Evolutionary conservation across 2,329 filamentous ascomycete genomes (phyloP).

Genomic region (Corniculantispora saksenae): DNA sequence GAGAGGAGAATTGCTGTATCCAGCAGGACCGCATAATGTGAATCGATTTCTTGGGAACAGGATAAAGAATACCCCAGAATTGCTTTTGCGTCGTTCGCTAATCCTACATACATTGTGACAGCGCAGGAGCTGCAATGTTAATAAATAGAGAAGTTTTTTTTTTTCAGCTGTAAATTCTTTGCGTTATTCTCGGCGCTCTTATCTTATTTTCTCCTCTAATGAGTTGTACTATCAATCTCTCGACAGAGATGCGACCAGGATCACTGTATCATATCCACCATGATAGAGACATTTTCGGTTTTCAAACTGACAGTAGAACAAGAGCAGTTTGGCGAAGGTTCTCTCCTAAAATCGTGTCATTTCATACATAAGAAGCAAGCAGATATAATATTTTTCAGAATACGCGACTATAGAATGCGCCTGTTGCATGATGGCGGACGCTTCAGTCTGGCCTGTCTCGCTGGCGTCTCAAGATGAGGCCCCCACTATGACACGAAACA

Average conservation of each 20-base stretch:
- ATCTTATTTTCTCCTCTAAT: no score
- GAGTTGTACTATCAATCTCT: no score
- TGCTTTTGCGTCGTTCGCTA: background rate
- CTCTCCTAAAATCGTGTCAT: background rate
- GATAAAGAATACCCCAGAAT: background rate
- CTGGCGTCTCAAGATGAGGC: slow-evolving; percentile 11
- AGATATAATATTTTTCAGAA: background rate
- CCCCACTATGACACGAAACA: slow-evolving; percentile 2
- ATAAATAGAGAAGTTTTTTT: no score
- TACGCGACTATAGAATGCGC: background rate
- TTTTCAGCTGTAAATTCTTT: no score
- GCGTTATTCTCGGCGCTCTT: no score
- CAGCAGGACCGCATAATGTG: background rate
- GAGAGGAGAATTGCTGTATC: background rate
- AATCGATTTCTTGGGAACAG: background rate
- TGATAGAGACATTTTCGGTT: no score
- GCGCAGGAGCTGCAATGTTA: no score
- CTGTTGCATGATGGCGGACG: background rate
- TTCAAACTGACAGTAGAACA: no score
- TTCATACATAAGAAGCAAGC: background rate
- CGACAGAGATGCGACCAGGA: no score
- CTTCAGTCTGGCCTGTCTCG: slow-evolving; percentile 1
- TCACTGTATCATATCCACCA: no score
- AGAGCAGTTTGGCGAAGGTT: no score
- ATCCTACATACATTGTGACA: background rate